phyloP scores from a whole-genome alignment of 176 grass and related monocot genomes.

The Panicum miliaceum region DNA sequence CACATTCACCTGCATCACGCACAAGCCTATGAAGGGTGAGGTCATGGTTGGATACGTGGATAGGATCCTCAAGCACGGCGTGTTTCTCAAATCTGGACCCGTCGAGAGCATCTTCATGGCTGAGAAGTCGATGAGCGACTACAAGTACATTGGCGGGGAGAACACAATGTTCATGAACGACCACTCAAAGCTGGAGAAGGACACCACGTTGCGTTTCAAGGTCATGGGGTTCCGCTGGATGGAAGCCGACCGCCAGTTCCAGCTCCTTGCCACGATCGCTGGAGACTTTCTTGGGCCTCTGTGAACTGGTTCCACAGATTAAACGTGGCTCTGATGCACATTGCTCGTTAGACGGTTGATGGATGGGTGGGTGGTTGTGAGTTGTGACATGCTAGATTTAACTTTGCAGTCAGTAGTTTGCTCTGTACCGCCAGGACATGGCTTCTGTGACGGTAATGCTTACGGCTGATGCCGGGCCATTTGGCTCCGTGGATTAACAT shows the following conservation, averaged over 20 bases:
- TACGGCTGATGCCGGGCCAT: background rate
- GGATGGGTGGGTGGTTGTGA: background rate
- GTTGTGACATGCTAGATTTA: background rate
- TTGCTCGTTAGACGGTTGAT: constrained; percentile 32
- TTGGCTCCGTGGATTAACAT: background rate
- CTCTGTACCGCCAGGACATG: background rate
- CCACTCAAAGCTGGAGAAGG: constrained; percentile 84
- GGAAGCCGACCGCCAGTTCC: constrained; percentile 87
- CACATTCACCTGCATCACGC: constrained; percentile 70
- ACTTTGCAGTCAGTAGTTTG: constrained; percentile 18
- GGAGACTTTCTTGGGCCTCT: constrained; percentile 88
- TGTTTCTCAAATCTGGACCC: constrained; percentile 87
- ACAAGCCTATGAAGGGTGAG: constrained; percentile 86
- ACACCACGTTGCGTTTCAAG: constrained; percentile 72
- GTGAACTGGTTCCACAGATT: constrained; percentile 38
- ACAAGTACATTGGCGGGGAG: constrained; percentile 83
- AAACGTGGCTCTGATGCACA: constrained; percentile 15
- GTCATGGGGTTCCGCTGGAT: constrained; percentile 83
- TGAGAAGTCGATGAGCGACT: constrained; percentile 71
- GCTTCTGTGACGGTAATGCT: constrained; percentile 7
- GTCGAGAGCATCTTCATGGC: constrained; percentile 82
- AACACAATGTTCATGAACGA: constrained; percentile 76
- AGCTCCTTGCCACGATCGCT: constrained; percentile 76
- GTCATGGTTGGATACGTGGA: constrained; percentile 69
- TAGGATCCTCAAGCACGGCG: constrained; percentile 84